These are phyloP conservation scores for Capronia americana DNA, from an alignment of 2,329 filamentous ascomycete genomes.

Conservation along the genomic window DNA sequence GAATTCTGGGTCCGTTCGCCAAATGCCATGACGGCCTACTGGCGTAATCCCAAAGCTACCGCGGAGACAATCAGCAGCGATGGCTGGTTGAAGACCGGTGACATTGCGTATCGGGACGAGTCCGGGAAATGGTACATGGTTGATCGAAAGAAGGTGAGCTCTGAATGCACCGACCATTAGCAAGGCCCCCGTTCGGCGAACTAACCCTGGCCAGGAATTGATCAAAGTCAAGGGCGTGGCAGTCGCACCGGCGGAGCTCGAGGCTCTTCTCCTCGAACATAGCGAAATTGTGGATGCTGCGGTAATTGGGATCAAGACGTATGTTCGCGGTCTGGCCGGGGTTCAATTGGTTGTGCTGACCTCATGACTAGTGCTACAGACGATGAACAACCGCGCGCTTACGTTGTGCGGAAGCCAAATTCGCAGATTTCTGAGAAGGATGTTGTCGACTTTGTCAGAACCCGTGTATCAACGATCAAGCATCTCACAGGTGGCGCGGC, in stretches of 20 bases:
- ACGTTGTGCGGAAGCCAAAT: slow-evolving; percentile 46
- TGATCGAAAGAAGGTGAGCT: slow-evolving; percentile 81
- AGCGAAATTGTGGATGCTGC: slow-evolving; percentile 54
- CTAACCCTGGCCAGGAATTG: slow-evolving; percentile 42
- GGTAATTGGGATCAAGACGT: slow-evolving; percentile 53
- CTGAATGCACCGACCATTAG: slow-evolving; percentile 35
- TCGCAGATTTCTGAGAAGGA: slow-evolving; percentile 48
- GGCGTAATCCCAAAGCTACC: slow-evolving; percentile 84
- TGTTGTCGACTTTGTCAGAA: slow-evolving; percentile 48
- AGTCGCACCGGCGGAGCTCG: slow-evolving; percentile 57
- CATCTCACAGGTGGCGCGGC: slow-evolving; percentile 53
- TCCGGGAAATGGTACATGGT: slow-evolving; percentile 84
- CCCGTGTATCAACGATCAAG: slow-evolving; percentile 55
- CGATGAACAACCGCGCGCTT: slow-evolving; percentile 43
- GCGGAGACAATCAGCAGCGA: slow-evolving; percentile 76
- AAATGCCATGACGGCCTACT: slow-evolving; percentile 78
- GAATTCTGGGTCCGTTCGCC: slow-evolving; percentile 88
- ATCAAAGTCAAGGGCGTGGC: slow-evolving; percentile 63
- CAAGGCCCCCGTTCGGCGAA: background rate
- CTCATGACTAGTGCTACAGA: slow-evolving; percentile 18
- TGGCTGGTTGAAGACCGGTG: slow-evolving; percentile 96
- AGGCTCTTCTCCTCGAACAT: slow-evolving; percentile 54
- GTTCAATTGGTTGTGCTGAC: slow-evolving; percentile 2
- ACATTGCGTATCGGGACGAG: slow-evolving; percentile 86
- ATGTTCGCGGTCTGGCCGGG: slow-evolving; percentile 28